These are phyloP conservation scores for Zizania palustris DNA, from an alignment of 202 grass and related monocot genomes.

Conservation along the genomic window DNA sequence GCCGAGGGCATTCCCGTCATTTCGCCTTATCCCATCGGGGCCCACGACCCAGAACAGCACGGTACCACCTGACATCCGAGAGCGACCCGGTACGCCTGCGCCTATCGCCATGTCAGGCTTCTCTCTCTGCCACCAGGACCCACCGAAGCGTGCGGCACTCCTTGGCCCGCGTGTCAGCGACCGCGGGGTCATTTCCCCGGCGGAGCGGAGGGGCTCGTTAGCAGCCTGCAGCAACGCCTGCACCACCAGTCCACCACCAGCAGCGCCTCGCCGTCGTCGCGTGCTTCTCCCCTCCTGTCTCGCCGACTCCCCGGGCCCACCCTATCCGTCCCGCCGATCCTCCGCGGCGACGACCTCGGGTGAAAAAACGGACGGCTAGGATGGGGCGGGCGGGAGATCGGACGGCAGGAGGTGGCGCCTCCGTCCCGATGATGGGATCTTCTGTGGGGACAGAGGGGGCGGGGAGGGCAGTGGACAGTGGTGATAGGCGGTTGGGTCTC, in stretches of 20 bases:
- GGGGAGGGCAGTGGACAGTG: neutral
- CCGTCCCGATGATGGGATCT: neutral
- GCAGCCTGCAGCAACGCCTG: neutral
- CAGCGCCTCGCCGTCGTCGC: too few species aligned
- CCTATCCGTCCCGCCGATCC: neutral
- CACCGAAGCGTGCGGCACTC: fast-evolving
- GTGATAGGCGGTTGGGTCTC: slow-evolving; percentile 9
- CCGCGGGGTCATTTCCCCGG: too few species aligned
- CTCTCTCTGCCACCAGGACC: neutral
- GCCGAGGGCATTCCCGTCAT: neutral
- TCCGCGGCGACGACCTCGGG: neutral
- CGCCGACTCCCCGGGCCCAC: neutral
- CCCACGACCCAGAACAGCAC: neutral
- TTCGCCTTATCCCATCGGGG: neutral
- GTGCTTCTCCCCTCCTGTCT: neutral
- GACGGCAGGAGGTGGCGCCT: fast-evolving
- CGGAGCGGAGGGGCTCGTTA: neutral
- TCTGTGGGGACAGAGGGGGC: neutral
- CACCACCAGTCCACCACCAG: neutral
- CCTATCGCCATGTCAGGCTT: too few species aligned
- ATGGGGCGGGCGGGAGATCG: neutral
- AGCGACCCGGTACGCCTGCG: neutral
- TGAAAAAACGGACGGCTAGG: neutral
- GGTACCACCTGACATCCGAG: neutral
- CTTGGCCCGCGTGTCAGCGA: neutral